Percentiles rank a stretch among this genome's conserved stretches.
These are phyloP conservation scores for Apiospora pterosperma DNA, from an alignment of 2,329 filamentous ascomycete species.

Conservation along the genomic window DNA sequence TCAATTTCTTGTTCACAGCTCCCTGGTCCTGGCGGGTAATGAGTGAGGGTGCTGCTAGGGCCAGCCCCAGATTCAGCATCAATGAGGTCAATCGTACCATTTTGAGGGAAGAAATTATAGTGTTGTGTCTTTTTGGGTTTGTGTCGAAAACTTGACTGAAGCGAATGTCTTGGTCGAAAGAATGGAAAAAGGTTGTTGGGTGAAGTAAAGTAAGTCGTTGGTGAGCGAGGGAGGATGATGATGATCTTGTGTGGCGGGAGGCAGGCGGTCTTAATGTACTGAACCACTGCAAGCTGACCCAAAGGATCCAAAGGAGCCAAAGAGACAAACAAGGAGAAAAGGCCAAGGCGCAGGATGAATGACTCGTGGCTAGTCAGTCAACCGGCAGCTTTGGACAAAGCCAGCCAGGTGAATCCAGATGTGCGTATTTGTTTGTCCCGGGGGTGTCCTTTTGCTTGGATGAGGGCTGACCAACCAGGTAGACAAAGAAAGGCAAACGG, in stretches of 20 bases:
- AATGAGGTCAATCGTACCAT: conserved; percentile 18
- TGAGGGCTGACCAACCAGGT: not conserved
- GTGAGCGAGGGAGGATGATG: not conserved
- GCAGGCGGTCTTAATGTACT: not conserved
- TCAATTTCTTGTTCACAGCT: conserved; percentile 24
- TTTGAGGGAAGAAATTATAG: conserved; percentile 5
- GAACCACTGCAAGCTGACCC: not conserved
- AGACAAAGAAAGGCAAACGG: not conserved
- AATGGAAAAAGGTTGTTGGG: not conserved
- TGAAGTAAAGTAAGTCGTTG: not conserved
- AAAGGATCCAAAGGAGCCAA: not conserved
- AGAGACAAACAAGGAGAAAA: not conserved
- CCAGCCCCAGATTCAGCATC: conserved; percentile 20
- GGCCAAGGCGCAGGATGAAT: not conserved
- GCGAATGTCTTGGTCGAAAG: not conserved
- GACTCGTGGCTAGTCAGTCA: not conserved
- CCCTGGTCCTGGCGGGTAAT: conserved; percentile 11
- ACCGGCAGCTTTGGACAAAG: not conserved
- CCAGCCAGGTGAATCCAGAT: not conserved
- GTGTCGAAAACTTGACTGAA: not conserved
- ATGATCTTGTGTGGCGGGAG: not conserved
- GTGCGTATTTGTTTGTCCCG: not conserved
- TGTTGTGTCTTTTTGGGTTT: not conserved
- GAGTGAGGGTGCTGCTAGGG: conserved; percentile 16
- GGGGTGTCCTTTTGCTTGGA: not conserved